Conservation (phyloP, 148 eudicot species). For the Salicornia ramosissima region DNA sequence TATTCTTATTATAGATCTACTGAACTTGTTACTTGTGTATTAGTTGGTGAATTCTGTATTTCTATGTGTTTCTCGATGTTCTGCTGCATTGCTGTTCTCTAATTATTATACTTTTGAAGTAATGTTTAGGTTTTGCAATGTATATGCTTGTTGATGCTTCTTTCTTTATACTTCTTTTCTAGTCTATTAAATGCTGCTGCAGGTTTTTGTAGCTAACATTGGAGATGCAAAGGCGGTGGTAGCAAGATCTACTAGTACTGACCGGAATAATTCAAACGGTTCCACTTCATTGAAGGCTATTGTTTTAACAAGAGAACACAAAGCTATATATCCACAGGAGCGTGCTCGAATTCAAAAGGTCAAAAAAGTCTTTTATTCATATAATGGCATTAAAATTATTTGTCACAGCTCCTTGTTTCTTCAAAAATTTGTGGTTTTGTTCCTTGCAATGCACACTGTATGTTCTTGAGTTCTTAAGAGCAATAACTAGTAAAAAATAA, state of each 20-base stretch:
- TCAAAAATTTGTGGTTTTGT: no score
- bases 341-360: slow-evolving; percentile 86
- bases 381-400: no score
- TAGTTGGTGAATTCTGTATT: no score
- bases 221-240: slow-evolving; percentile 95
- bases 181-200: not conserved
- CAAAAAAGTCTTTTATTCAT: not conserved
- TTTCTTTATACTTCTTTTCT: not conserved
- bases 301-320: slow-evolving; percentile 87
- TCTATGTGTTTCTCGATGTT: no score
- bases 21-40: no score
- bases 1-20: no score
- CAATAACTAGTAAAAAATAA: no score
- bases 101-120: not conserved
- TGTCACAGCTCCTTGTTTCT: no score
- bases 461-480: no score
- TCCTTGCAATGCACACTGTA: no score
- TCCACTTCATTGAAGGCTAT: slow-evolving; percentile 56
- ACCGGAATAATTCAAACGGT: slow-evolving; percentile 31
- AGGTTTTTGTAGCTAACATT: slow-evolving; percentile 90
- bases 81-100: not conserved
- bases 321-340: slow-evolving; percentile 87
- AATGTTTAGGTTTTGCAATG: not conserved
- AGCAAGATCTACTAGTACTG: slow-evolving; percentile 46
- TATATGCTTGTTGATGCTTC: not conserved